Percentiles rank a stretch among this genome's conserved stretches.
Conservation (phyloP, 2,329 filamentous ascomycete species). For the Macrophomina pseudophaseolina region DNA sequence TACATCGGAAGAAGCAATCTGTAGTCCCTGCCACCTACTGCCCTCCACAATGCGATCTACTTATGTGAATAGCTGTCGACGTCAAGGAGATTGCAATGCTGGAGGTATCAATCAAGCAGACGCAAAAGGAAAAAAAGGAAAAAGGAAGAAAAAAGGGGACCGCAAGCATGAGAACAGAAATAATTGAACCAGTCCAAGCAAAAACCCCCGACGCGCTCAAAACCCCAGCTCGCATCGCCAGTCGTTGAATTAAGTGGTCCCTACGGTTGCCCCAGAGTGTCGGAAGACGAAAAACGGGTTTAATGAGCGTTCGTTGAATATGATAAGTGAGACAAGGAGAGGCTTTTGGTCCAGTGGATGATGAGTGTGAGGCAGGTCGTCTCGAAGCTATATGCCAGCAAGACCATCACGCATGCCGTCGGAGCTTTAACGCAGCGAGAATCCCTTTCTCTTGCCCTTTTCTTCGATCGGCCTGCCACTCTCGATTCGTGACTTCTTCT, state of each 20-base stretch:
- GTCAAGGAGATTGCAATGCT: slow-evolving; percentile 48
- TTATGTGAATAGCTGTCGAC: slow-evolving; percentile 28
- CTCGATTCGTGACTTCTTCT: slow-evolving; percentile 96
- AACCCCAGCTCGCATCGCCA: slow-evolving; percentile 35
- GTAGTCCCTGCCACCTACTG: slow-evolving; percentile 35
- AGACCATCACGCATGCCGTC: not conserved
- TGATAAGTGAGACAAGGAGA: slow-evolving; percentile 36
- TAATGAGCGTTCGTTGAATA: slow-evolving; percentile 39
- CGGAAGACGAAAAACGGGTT: slow-evolving; percentile 47
- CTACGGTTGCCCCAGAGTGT: slow-evolving; percentile 42
- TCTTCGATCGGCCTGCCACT: slow-evolving; percentile 95
- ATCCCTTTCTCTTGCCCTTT: slow-evolving; percentile 98
- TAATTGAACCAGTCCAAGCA: slow-evolving; percentile 26
- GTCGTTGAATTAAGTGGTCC: slow-evolving; percentile 44
- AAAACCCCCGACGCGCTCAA: slow-evolving; percentile 30
- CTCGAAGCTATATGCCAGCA: slow-evolving; percentile 27
- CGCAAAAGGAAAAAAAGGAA: slow-evolving; percentile 39
- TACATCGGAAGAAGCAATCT: slow-evolving; percentile 47
- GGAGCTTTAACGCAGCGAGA: slow-evolving; percentile 82
- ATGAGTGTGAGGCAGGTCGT: slow-evolving; percentile 34
- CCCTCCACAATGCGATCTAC: slow-evolving; percentile 31
- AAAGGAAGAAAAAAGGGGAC: slow-evolving; percentile 35
- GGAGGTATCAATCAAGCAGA: slow-evolving; percentile 51
- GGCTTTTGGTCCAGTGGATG: slow-evolving; percentile 32
- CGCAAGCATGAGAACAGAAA: slow-evolving; percentile 27